A percentile compares a stretch with the other conserved stretches of the same genome.
Evolutionary conservation across 805 yeast genomes (phyloP).

Genomic region (Wickerhamiella galacta): DNA sequence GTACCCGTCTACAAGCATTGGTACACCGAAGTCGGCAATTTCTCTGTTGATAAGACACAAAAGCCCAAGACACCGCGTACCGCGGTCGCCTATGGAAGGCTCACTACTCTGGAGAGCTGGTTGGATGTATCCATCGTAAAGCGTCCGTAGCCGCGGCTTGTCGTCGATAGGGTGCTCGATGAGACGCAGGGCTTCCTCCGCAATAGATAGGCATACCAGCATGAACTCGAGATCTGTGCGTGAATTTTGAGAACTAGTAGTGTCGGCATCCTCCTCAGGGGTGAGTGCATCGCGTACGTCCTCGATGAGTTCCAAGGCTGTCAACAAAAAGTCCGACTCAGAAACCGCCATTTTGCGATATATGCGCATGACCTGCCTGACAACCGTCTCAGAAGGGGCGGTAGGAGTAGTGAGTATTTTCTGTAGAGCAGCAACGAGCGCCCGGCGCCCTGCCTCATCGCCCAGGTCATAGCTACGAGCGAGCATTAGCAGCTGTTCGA

Average conservation of each 20-base stretch:
- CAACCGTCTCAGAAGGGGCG: conserved; percentile 33
- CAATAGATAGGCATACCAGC: conserved; percentile 3
- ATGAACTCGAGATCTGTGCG: background rate
- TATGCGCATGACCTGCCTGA: conserved; percentile 37
- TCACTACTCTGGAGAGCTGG: conserved; percentile 58
- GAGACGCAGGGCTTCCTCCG: conserved; percentile 7
- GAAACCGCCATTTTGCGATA: conserved; percentile 54
- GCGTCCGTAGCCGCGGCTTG: conserved; percentile 1
- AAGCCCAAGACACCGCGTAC: conserved; percentile 61
- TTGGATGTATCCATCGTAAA: conserved; percentile 37
- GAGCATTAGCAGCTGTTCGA: conserved; percentile 53
- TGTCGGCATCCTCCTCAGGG: conserved; percentile 13
- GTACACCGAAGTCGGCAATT: conserved; percentile 3
- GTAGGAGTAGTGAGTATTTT: conserved; percentile 31
- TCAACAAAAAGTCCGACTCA: conserved; percentile 70
- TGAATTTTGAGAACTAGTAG: conserved; percentile 12
- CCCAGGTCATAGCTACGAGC: conserved; percentile 65
- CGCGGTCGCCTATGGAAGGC: conserved; percentile 40
- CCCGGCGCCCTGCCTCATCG: conserved; percentile 80
- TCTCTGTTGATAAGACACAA: conserved; percentile 34
- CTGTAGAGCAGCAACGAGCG: conserved; percentile 43
- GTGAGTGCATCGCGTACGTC: conserved; percentile 52
- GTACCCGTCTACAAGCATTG: background rate
- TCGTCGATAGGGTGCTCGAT: conserved; percentile 1
- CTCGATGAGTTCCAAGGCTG: conserved; percentile 70